Percentiles rank a stretch among this genome's conserved stretches.
These are phyloP conservation scores for Mucor mucedo DNA, from an alignment of 371 early-diverging fungal species.

Conservation along the genomic window DNA sequence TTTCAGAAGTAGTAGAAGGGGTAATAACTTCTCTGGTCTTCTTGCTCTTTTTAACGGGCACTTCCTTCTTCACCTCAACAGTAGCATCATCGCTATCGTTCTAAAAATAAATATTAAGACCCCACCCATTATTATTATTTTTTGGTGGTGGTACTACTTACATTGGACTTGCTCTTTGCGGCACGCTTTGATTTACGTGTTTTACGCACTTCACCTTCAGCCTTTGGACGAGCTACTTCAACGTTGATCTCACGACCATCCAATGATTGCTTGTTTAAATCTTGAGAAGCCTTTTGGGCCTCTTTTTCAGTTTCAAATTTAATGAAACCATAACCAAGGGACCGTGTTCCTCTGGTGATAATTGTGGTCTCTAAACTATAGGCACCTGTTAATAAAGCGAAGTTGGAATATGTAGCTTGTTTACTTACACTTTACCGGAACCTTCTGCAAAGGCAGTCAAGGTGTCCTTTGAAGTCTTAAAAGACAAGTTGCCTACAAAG, in stretches of 20 bases:
- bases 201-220: background rate
- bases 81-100: background rate
- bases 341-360: constrained; percentile 76
- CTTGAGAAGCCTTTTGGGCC: constrained; percentile 73
- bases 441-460: constrained; percentile 76
- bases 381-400: background rate
- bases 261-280: constrained; percentile 74
- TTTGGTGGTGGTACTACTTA: background rate
- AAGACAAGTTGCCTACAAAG: constrained; percentile 95
- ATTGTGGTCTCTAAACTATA: constrained; percentile 66
- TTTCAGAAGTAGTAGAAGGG: constrained; percentile 1
- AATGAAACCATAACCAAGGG: constrained; percentile 93
- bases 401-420: background rate
- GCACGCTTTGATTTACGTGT: constrained; percentile 16
- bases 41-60: constrained; percentile 1
- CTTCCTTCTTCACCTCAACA: background rate
- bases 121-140: background rate
- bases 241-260: constrained; percentile 88
- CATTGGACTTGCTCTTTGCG: background rate
- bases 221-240: constrained; percentile 79
- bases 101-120: constrained; percentile 6
- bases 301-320: constrained; percentile 77
- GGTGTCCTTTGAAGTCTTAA: constrained; percentile 79
- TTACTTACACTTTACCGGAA: constrained; percentile 78
- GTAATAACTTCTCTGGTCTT: background rate